Base-by-base conservation (phyloP, 169 alveolate species). In the Eimeria brunetti region DNA sequence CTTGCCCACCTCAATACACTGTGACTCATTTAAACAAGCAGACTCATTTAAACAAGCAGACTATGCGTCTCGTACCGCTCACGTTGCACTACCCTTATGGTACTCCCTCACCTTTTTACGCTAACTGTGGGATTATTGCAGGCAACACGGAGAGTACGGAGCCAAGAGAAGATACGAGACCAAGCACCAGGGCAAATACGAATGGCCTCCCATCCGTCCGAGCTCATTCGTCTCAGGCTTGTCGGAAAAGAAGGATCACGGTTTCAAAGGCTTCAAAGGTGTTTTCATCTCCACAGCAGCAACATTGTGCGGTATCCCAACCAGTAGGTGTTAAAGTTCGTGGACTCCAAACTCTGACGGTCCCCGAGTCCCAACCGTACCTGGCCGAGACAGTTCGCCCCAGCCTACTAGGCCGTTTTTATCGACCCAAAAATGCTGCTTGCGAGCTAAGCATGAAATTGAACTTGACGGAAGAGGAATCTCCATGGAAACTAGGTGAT, bases 321-420 rank as follows among this genome's bases (percentile, higher is more conserved):
- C 14, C 46, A 20, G 7, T 78, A 30, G 67, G 88, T 41, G 88
- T 78, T 44, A 51, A 64, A 78, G 44, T n/a, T 12, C 24, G 88
- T 51, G 88, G 88, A 78, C 38, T 46, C 88, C 67, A 51, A 51
- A 83, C 73, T 2, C 38, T 58, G 46, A 83, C 90, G 30, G 90
- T 83, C n/a, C 90, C 90, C 30, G 58, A 83, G 56, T 53, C 90
- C 33, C 90, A 83, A 14, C 90, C 90, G 22, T 83, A 83, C 33
- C 30, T 83, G n/a, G 90, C 90, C 4, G 56, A 53, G n/a, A 24
- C 90, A 7, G 67, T 83, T 22, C 90, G 18, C 73, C 36, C 90
- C 38, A 58, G 56, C 46, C 56, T 83, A 24, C 58, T 58, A 53
- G 90, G 90, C 53, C 90, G 76, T 5, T 83, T 83, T 30, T 51